Base-by-base conservation (phyloP, 1,139 yeast species). In the Lodderomyces pseudojiufengensis region DNA sequence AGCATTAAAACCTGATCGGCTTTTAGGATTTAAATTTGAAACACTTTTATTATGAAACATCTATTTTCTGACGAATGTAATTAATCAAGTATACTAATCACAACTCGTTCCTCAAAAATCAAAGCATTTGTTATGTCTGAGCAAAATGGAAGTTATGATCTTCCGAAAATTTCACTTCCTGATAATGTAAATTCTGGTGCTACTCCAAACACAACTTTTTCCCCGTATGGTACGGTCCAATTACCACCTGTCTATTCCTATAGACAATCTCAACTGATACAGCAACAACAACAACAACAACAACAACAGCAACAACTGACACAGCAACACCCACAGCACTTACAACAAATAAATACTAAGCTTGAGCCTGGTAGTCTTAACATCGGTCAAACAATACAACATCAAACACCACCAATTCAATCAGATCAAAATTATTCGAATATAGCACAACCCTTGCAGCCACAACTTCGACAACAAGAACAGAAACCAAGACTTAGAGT, bases 401-500 rank as follows among this genome's bases (percentile, higher is more conserved):
- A 27, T 9, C 29, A 32, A 15, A 25, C 29, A 14, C 24, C 29
- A 22, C 18, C 29, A 11, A 25, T 30, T 24, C 18, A 27, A 10
- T 29, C 31, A 4, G 22, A 13, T 2, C 25, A 14, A 27, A 27
- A 9, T 5, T 29, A 25, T 22, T 27, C 37, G 10, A 15, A 22
- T 20, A 22, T 29, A 26, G 28, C 24, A 4, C 36, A 32, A 20
- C 35, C 30, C 4, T 24, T 23, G 13, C 32, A 30, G 26, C 24
- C 24, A 10, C 36, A 34, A 10, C 34, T 21, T 14, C 8, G 28
- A 14, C 21, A 31, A 14, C 14, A 24, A 31, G 33, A 12, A 23
- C 9, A n/a, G 8, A 45, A 39, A 31, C 50, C 42, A 5, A 50
- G 77, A 29, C 47, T 70, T 46, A 55, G 81, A 34, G 84, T 78